These are phyloP conservation scores for Passiflora organensis DNA, from an alignment of 345 rosid genomes.

Conservation along the genomic window DNA sequence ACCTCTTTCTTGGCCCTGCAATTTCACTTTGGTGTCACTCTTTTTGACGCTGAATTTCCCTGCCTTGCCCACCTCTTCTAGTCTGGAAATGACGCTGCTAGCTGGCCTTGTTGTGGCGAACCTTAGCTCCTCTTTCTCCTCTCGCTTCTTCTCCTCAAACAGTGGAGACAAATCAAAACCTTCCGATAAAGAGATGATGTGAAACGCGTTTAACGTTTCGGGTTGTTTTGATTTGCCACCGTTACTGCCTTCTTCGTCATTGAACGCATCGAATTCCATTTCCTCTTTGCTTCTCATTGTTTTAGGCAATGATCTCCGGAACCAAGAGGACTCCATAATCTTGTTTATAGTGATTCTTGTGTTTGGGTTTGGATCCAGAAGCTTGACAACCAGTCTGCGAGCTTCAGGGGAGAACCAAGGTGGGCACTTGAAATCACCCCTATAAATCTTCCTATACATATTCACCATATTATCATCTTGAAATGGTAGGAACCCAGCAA, in stretches of 20 bases:
- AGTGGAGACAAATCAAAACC: constrained; percentile 86
- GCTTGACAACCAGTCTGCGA: constrained; percentile 58
- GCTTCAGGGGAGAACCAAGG: constrained; percentile 84
- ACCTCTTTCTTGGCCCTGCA: constrained; percentile 72
- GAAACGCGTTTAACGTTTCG: constrained; percentile 79
- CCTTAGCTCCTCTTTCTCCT: constrained; percentile 70
- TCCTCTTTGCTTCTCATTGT: constrained; percentile 19
- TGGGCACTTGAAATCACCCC: constrained; percentile 89
- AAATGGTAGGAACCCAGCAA: constrained; percentile 84
- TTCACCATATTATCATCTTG: constrained; percentile 75
- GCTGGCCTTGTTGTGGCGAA: constrained; percentile 77
- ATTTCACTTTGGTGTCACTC: constrained; percentile 64
- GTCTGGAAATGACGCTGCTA: constrained; percentile 72
- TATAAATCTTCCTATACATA: constrained; percentile 77
- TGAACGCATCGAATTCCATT: constrained; percentile 30
- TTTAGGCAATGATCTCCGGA: constrained; percentile 45
- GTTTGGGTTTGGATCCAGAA: constrained; percentile 80
- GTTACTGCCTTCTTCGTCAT: constrained; percentile 11
- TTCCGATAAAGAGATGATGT: constrained; percentile 75
- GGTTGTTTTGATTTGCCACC: constrained; percentile 37
- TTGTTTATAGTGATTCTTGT: constrained; percentile 49
- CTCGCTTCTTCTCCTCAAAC: constrained; percentile 83
- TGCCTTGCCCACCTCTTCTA: constrained; percentile 68
- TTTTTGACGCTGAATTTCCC: constrained; percentile 62
- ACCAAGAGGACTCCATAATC: constrained; percentile 76